These are phyloP conservation scores for Silene noctiflora DNA, from an alignment of 179 eudicot species.

Conservation along the genomic window DNA sequence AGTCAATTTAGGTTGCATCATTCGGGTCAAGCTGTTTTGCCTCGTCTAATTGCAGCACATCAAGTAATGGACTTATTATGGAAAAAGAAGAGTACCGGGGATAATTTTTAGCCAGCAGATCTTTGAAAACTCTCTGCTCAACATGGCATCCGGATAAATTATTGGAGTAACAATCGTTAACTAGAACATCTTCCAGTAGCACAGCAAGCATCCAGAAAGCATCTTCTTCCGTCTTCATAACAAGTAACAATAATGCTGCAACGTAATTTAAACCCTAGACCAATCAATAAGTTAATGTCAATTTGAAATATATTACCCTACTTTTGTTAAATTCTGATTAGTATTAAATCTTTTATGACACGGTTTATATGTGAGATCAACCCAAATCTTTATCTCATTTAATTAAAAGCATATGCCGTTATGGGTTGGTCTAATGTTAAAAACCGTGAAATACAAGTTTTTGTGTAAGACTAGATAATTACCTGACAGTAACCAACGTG, in stretches of 20 bases:
- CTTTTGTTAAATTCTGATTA: conserved; percentile 13
- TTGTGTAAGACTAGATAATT: no score
- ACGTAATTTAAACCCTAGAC: conserved; percentile 81
- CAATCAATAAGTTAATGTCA: no score
- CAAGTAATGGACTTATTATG: no score
- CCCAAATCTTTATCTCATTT: no score
- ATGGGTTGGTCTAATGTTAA: no score
- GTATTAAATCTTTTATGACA: background rate
- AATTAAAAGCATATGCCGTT: no score
- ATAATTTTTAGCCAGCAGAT: conserved; percentile 66
- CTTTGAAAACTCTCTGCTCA: conserved; percentile 93
- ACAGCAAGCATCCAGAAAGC: conserved; percentile 99
- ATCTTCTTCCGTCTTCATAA: conserved; percentile 99
- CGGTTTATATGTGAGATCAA: no score
- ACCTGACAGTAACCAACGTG: conserved; percentile 70
- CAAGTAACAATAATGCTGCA: conserved; percentile 85
- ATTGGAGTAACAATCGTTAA: conserved; percentile 74
- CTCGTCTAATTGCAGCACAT: no score
- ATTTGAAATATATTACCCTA: no score
- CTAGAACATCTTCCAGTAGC: conserved; percentile 82
- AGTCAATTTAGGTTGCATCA: no score
- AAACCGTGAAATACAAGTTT: no score
- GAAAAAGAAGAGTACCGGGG: conserved; percentile 52
- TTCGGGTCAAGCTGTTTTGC: no score
- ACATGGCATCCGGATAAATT: conserved; percentile 97